Evolutionary conservation across 352 stramenopile species (phyloP).

Genomic region (Detonula confervacea): DNA sequence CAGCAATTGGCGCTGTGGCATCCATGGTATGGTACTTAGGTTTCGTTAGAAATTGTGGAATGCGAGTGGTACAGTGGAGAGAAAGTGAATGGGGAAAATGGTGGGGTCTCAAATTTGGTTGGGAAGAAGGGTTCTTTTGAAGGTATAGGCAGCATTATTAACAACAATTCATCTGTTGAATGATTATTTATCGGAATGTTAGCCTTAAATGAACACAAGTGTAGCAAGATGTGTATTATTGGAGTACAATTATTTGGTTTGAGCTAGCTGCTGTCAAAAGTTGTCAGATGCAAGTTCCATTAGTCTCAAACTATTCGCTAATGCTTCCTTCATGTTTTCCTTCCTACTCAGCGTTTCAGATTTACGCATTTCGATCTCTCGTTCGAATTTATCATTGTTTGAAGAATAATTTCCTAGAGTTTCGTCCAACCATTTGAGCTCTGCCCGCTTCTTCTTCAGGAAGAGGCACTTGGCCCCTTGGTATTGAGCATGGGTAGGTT

Average conservation of each 20-base stretch:
- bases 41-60: slow-evolving; percentile 25
- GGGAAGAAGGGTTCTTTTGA: slow-evolving; percentile 4
- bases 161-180: too few species aligned
- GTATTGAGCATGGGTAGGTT: slow-evolving; percentile 34
- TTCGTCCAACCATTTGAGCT: slow-evolving; percentile 52
- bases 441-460: slow-evolving; percentile 40
- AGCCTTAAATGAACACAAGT: too few species aligned
- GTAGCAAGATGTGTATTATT: too few species aligned
- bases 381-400: slow-evolving; percentile 43
- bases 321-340: slow-evolving; percentile 50
- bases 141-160: too few species aligned
- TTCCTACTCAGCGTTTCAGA: slow-evolving; percentile 36
- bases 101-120: slow-evolving; percentile 31
- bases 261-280: too few species aligned
- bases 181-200: too few species aligned
- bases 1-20: slow-evolving; percentile 24
- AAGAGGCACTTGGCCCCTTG: slow-evolving; percentile 48
- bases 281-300: slow-evolving; percentile 38
- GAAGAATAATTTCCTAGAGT: slow-evolving; percentile 44
- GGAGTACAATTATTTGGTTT: too few species aligned
- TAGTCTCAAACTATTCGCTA: slow-evolving; percentile 52
- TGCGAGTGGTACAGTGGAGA: slow-evolving; percentile 14
- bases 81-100: slow-evolving; percentile 28
- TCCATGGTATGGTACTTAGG: slow-evolving; percentile 39
- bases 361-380: slow-evolving; percentile 37